Evolutionary conservation across 805 yeast genomes (phyloP).

Genomic region (Zygosaccharomyces kombuchaensis): DNA sequence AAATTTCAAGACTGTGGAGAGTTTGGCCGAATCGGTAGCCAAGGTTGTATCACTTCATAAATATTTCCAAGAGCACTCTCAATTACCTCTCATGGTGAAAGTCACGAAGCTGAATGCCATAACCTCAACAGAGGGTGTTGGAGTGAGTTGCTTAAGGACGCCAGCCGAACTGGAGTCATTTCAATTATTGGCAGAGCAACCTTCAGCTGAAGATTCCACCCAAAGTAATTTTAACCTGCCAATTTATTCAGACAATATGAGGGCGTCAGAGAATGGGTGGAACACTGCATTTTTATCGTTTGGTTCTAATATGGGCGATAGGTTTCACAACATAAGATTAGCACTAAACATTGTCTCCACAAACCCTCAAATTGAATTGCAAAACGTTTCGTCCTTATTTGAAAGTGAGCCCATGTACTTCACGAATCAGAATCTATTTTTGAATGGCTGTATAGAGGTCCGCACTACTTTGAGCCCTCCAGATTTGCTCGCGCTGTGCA

Average conservation of each 20-base stretch:
- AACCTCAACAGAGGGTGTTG: slow-evolving; percentile 83
- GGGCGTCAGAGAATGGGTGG: slow-evolving; percentile 7
- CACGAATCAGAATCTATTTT: slow-evolving; percentile 71
- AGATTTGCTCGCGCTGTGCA: slow-evolving; percentile 55
- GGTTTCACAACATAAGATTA: slow-evolving; percentile 51
- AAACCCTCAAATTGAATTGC: slow-evolving; percentile 42
- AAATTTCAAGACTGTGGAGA: slow-evolving; percentile 89
- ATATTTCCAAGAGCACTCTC: slow-evolving; percentile 39
- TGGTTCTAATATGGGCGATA: slow-evolving; percentile 84
- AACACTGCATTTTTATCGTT: slow-evolving; percentile 68
- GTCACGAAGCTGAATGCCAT: slow-evolving; percentile 89
- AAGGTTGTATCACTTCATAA: slow-evolving; percentile 46
- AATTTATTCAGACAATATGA: slow-evolving; percentile 14
- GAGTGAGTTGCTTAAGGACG: slow-evolving; percentile 63
- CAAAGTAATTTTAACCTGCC: slow-evolving; percentile 36
- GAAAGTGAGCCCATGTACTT: slow-evolving; percentile 92
- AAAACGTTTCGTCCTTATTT: slow-evolving; percentile 70
- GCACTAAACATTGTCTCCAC: slow-evolving; percentile 46
- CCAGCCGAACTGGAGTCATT: slow-evolving; percentile 36
- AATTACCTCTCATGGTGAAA: slow-evolving; percentile 43
- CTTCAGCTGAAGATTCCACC: slow-evolving; percentile 8
- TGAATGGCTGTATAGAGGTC: slow-evolving; percentile 75
- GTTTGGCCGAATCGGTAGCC: slow-evolving; percentile 71
- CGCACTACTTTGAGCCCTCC: slow-evolving; percentile 61
- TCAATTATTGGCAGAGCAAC: neutral